These are phyloP conservation scores for Ustilago shanxiensis DNA, from an alignment of 1,284 basidiomycete species.

Conservation along the genomic window DNA sequence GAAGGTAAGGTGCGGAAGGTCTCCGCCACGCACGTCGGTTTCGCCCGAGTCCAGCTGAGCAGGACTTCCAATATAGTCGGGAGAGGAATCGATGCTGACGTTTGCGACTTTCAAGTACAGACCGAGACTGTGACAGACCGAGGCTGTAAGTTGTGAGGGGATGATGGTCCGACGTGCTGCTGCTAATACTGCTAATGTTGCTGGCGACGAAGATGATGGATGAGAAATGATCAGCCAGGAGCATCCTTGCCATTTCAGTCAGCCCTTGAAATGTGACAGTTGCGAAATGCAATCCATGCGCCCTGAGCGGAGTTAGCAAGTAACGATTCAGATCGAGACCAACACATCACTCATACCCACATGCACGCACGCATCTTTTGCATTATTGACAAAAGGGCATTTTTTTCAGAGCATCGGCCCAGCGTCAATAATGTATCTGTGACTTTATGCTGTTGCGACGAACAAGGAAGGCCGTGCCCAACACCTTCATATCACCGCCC, in stretches of 20 bases:
- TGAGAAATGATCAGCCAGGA: background rate
- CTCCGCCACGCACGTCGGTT: background rate
- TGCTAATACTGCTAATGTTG: background rate
- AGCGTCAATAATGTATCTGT: background rate
- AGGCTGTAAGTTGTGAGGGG: background rate
- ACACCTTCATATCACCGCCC: background rate
- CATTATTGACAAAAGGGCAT: background rate
- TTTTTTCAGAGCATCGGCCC: background rate
- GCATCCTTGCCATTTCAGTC: background rate
- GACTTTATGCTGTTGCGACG: background rate
- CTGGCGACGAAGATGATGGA: background rate
- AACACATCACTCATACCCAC: constrained; percentile 19
- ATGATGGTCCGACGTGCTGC: background rate
- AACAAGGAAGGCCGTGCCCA: background rate
- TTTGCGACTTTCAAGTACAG: background rate
- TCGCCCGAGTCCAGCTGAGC: no score
- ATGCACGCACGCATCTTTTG: constrained; percentile 11
- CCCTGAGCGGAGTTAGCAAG: constrained; percentile 22
- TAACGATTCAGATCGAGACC: constrained; percentile 20
- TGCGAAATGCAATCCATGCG: constrained; percentile 4
- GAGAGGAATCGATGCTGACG: background rate
- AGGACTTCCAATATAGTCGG: no score
- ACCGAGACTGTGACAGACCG: background rate
- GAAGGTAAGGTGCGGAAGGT: no score
- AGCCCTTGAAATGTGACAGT: constrained; percentile 7